Conservation (phyloP, 2,329 filamentous ascomycete genomes). For the Nigrospora sphaerica region DNA sequence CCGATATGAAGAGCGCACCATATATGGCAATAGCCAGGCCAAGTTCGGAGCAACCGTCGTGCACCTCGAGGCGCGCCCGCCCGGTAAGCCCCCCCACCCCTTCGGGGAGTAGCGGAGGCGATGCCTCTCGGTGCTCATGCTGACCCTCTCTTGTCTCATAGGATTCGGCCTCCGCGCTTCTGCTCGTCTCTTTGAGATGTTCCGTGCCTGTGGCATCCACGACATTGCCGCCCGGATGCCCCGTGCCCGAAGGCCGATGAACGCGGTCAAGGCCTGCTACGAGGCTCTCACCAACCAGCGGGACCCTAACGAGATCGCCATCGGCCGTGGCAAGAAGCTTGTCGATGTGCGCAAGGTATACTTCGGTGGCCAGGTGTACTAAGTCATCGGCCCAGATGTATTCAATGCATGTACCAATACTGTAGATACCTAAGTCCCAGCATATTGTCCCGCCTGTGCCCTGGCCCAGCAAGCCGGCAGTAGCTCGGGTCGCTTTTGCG, state of each 20-base stretch:
- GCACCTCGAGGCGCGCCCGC: constrained; percentile 72
- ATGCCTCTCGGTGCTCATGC: neutral
- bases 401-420: too few relatives aligned
- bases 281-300: constrained; percentile 76
- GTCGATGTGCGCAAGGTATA: constrained; percentile 97
- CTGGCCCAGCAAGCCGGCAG: too few relatives aligned
- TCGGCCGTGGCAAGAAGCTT: constrained; percentile 86
- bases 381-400: constrained; percentile 12
- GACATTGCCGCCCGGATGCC: constrained; percentile 80
- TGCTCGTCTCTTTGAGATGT: constrained; percentile 90
- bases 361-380: constrained; percentile 72
- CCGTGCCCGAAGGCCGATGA: constrained; percentile 91
- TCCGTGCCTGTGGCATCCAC: constrained; percentile 75
- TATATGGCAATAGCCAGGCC: constrained; percentile 73
- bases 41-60: constrained; percentile 89
- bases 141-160: constrained; percentile 25
- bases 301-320: constrained; percentile 82
- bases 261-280: constrained; percentile 88
- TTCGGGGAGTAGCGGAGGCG: neutral
- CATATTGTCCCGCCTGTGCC: too few relatives aligned
- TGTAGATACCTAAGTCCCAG: too few relatives aligned
- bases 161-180: constrained; percentile 93
- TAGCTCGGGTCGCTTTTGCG: too few relatives aligned
- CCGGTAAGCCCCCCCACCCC: constrained; percentile 55
- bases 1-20: constrained; percentile 86